These are phyloP conservation scores for Hypericum androsaemum DNA, from an alignment of 345 rosid genomes.

Conservation along the genomic window DNA sequence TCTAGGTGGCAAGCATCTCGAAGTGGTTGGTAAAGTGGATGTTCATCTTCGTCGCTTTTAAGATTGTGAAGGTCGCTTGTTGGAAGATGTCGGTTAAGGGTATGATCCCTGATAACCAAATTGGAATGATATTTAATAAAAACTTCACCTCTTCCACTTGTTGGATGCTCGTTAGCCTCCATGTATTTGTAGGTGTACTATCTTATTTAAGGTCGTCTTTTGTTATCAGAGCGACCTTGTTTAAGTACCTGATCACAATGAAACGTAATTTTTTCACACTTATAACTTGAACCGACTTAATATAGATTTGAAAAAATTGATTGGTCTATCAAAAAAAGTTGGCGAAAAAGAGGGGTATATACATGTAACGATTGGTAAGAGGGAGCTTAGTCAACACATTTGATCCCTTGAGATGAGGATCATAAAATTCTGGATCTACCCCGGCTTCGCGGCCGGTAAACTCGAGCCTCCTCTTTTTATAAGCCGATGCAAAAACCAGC, in stretches of 20 bases:
- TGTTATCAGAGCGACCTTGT: slow-evolving; percentile 28
- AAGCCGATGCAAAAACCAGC: slow-evolving; percentile 48
- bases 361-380: slow-evolving; percentile 58
- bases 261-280: not conserved
- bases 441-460: slow-evolving; percentile 17
- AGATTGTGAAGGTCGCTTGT: slow-evolving; percentile 18
- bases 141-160: no score
- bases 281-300: no score
- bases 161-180: no score
- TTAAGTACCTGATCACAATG: slow-evolving; percentile 11
- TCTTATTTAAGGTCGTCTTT: slow-evolving; percentile 39
- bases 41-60: slow-evolving; percentile 18
- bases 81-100: no score
- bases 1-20: slow-evolving; percentile 14
- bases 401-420: slow-evolving; percentile 43
- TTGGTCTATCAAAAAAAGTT: not conserved
- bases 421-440: slow-evolving; percentile 21
- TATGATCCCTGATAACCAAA: no score
- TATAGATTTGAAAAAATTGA: not conserved
- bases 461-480: slow-evolving; percentile 32
- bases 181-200: slow-evolving; percentile 24
- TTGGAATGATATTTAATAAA: no score
- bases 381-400: slow-evolving; percentile 36
- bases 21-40: slow-evolving; percentile 14
- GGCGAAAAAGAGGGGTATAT: not conserved